Evolutionary conservation across 1,139 yeast species (phyloP).

Genomic region (Hanseniaspora sp.): DNA sequence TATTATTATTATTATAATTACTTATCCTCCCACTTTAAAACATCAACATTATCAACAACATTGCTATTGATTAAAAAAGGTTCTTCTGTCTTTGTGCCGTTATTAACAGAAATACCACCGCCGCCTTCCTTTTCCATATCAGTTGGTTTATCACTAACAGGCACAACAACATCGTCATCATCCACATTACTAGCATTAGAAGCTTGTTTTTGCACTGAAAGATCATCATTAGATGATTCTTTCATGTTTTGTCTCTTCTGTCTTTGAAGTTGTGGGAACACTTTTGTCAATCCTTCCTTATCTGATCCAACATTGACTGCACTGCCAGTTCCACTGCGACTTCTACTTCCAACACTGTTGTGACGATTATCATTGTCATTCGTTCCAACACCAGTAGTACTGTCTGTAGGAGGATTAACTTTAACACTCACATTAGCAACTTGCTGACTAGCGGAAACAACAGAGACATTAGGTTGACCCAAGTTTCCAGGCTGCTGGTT

Average conservation of each 20-base stretch:
- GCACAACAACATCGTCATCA: slow-evolving; percentile 10
- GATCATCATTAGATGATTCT: neutral
- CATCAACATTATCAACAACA: neutral
- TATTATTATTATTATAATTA: neutral
- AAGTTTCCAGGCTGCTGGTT: too few relatives aligned
- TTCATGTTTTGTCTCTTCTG: neutral
- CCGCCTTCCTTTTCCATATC: neutral
- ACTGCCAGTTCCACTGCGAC: too few relatives aligned
- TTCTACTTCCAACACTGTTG: neutral
- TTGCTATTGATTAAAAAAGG: neutral
- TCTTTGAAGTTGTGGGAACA: slow-evolving; percentile 7
- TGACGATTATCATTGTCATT: neutral
- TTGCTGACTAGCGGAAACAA: too few relatives aligned
- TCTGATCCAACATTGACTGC: neutral
- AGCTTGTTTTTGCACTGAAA: neutral
- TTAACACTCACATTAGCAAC: too few relatives aligned
- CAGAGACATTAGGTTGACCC: too few relatives aligned
- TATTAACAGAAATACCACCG: neutral
- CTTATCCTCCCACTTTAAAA: neutral
- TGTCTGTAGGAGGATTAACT: too few relatives aligned
- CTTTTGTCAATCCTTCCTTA: neutral
- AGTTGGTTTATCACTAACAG: slow-evolving; percentile 3
- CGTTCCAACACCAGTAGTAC: neutral
- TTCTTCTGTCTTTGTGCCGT: neutral
- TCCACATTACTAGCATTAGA: neutral